Base-by-base conservation (phyloP, 1,284 basidiomycete species). In the Heterobasidion irregulare region DNA sequence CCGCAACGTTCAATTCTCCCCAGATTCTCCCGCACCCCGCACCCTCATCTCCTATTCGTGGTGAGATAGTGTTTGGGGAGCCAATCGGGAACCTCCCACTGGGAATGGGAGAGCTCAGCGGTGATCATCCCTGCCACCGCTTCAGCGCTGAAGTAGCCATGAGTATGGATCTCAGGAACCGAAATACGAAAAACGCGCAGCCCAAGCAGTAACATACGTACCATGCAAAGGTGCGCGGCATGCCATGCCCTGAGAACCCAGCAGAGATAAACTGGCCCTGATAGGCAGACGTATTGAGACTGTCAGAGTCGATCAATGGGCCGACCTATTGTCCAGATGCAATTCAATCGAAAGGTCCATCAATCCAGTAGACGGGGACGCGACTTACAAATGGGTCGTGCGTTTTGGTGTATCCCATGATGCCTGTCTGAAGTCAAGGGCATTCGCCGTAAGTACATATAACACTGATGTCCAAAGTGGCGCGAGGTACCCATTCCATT, bases 201-300 rank as follows among this genome's bases (percentile, higher is more conserved):
- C 43, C 6, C 16, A 8, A 33, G 50, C 8, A 48, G 1, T 26
- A 26, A 26, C 26, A 26, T 5, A 67, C 78, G 51, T 63, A 88
- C 86, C 87, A 90, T 46, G 76, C 79, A 63, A 78, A 89, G 0
- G 86, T 82, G 2, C 88, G 78, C 4, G 88, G 83, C 88, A 93
- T 92, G 0, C 90, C 90, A 62, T 92, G 89, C 0, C 89, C 89
- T 0, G 78, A 75, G 63, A 83, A 92, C 8, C 90, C 90, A 0
- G 84, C 89, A 1, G 84, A 73, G 16, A 93, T 79, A 61, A 80
- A 93, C 60, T 92, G 88, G 0, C 85, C 84, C 8, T 72, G 60
- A 56, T 73, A 75, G 8, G 56, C 16, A 33, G 51, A 18, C 56
- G 57, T 18, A 9, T 63, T 61, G 6, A 58, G 53, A 5, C 38